Evolutionary conservation across 208 protist genomes (phyloP), one percentile per base, ranked within the genome.

Genomic region (Leishmania guyanensis): DNA sequence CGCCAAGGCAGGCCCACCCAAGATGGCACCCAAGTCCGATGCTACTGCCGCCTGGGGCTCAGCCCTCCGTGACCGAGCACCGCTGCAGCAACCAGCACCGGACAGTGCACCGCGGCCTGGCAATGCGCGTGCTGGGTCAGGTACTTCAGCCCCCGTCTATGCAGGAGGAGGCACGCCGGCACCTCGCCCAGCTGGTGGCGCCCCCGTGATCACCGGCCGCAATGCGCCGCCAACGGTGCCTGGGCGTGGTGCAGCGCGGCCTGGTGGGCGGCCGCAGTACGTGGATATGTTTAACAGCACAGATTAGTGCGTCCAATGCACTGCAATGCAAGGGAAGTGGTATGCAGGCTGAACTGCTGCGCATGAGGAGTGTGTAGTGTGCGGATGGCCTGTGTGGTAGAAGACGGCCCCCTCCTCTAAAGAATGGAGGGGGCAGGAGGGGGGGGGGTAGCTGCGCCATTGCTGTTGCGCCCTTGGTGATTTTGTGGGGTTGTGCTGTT

Each of bases 281-380:
- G 91, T 94, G n/a, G 92, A 97, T 69, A 92, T 91, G 87, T 95
- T 96, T 78, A 96, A 94, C 79, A 91, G 51, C 66, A 74, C 69
- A 4, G 75, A 69, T 20, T 85, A 76, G 53, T 12, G 48, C 17
- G 8, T 29, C 29, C 16, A 65, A 69, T 56, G 22, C 68, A 62
- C 69, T 54, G 0, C 10, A 50, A 50, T 16, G 66, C 16, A 43
- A 50, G 16, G 66, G 66, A 29, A 50, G 69, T 54, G 39, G 46
- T 73, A 53, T 20, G 26, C 26, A 51, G 10, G 16, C 22, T n/a
- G 48, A 6, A 73, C 46, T 73, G 69, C 43, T 73, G 69, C 26
- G 22, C 20, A n/a, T 46, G 46, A 73, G 39, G 69, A 36, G 66
- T 51, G 8, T 29, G 3, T 20, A 22, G 43, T 71, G 69, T 20